Evolutionary conservation across 2,329 filamentous ascomycete species (phyloP), one percentile per base, ranked within the genome.

Genomic region (Xylaria sp.): DNA sequence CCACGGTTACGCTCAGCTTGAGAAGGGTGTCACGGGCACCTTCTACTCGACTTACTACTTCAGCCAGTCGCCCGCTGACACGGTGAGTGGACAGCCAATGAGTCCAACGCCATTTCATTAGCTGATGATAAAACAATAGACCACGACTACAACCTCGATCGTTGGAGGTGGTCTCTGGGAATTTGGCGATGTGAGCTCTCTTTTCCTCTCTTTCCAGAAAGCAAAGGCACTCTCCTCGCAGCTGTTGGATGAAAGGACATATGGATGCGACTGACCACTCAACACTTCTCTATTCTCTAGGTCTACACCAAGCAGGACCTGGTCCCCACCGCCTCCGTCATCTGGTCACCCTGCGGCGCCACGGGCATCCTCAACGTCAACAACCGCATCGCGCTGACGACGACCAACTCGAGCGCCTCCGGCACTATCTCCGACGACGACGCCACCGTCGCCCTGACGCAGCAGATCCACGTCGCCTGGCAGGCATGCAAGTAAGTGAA

Each of bases 41-140:
- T 83, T 83, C 75, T 81, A 79, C 73, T 82, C 80, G 73, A 83
- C 82, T 50, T 84, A 83, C 77, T 84, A 81, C 77, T 84, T 84
- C 78, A 81, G 78, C 46, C 81, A 84, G 75, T 82, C 83, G 60
- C 81, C 82, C 30, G 70, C 72, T 13, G 80, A 81, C 36, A 83
- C 81, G 28, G 76, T 77, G 66, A 71, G 75, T 71, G 20, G 65
- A 62, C 28, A 9, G 12, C 10, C 7, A 13, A 32, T 10, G 9
- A 45, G 39, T 32, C 9, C 58, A 12, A 15, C 1, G 48, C 52
- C 1, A 48, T 23, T 23, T 53, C 4, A 3, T 56, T 20, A 52
- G n/a, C 66, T 72, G 15, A 68, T 45, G 43, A 10, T 7, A 13
- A 41, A 41, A 48, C 41, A 45, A 48, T 46, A 78, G 74, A 82